Conservation (phyloP, 1,284 basidiomycete species). For the Apiotrichum gamsii region DNA sequence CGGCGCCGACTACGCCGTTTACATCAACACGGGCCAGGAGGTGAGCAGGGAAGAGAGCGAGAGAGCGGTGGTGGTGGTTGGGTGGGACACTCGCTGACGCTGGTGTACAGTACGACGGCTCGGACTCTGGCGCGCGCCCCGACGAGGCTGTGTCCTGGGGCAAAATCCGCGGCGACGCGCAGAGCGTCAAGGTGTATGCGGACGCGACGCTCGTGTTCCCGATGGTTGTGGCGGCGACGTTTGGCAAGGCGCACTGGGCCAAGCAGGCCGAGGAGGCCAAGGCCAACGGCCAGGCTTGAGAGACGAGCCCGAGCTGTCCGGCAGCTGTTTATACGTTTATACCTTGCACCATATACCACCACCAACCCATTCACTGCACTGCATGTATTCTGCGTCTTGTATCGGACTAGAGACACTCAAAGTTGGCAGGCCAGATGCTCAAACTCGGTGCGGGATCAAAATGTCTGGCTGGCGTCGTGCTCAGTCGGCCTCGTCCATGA, state of each 20-base stretch:
- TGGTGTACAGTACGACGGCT: constrained; percentile 70
- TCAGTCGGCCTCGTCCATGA: too few species aligned
- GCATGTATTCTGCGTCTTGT: too few species aligned
- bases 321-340: background rate
- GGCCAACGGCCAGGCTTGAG: background rate
- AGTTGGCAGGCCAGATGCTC: too few species aligned
- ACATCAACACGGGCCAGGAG: constrained; percentile 97
- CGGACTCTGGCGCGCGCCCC: constrained; percentile 92
- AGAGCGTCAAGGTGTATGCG: constrained; percentile 74
- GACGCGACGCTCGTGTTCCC: constrained; percentile 86
- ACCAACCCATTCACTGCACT: too few species aligned
- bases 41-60: too few species aligned
- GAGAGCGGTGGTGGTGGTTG: too few species aligned
- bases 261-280: constrained; percentile 11
- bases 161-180: constrained; percentile 85
- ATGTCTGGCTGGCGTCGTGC: too few species aligned
- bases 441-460: too few species aligned
- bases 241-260: constrained; percentile 57
- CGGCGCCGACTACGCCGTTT: constrained; percentile 95
- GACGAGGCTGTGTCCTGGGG: constrained; percentile 99
- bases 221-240: constrained; percentile 78
- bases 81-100: too few species aligned
- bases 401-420: too few species aligned
- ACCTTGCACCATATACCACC: constrained; percentile 6
- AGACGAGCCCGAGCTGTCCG: background rate